Conservation (phyloP, 306 rosid genomes). For the Dryas drummondii region DNA sequence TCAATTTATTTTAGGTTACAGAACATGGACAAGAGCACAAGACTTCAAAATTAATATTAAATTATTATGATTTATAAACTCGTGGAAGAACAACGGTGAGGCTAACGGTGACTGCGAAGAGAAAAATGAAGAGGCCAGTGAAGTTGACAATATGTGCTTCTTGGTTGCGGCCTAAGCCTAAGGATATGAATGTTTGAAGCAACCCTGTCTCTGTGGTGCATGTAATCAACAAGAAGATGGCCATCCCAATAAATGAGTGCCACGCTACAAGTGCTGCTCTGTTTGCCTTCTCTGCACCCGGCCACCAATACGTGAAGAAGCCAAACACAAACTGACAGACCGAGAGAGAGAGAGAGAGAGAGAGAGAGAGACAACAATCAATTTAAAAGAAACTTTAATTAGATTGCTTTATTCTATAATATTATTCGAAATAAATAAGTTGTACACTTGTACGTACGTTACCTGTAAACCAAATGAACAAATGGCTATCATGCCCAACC, state of each 20-base stretch:
- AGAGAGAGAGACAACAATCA: neutral
- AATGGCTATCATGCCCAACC: constrained; percentile 58
- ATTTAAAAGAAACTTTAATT: too few relatives aligned
- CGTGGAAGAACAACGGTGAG: constrained; percentile 51
- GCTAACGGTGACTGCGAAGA: constrained; percentile 41
- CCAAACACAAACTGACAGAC: constrained; percentile 40
- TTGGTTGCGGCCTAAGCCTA: constrained; percentile 14
- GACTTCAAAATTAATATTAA: neutral
- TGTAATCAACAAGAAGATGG: constrained; percentile 45
- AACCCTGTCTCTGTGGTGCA: constrained; percentile 54
- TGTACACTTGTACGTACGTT: neutral
- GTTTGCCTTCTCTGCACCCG: constrained; percentile 41
- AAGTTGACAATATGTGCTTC: constrained; percentile 60
- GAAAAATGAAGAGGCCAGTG: constrained; percentile 54
- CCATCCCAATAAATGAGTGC: constrained; percentile 57
- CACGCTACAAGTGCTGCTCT: constrained; percentile 51
- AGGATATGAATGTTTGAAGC: constrained; percentile 15
- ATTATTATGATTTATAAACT: neutral
- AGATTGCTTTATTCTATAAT: too few relatives aligned
- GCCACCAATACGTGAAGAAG: constrained; percentile 50
- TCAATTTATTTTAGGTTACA: too few relatives aligned
- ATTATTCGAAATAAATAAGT: too few relatives aligned
- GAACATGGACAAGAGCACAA: too few relatives aligned
- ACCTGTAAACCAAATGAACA: constrained; percentile 56
- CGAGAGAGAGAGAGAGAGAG: too few relatives aligned